Evolutionary conservation across 2,329 filamentous ascomycete genomes (phyloP).

Genomic region (Ciborinia camelliae): DNA sequence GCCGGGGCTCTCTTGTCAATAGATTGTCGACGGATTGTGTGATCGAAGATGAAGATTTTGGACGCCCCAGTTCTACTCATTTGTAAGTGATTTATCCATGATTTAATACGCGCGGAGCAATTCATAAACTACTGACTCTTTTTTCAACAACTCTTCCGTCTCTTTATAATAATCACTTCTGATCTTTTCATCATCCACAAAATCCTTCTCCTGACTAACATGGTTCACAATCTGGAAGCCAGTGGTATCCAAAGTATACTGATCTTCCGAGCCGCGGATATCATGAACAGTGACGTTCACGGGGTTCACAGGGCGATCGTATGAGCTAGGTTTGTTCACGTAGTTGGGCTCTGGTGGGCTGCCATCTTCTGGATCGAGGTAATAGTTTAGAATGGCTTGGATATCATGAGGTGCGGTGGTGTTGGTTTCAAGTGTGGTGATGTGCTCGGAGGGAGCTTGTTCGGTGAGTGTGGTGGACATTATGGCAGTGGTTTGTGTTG

Average conservation of each 20-base stretch:
- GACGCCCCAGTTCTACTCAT: slow-evolving; percentile 51
- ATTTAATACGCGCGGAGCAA: not conserved
- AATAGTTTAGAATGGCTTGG: slow-evolving; percentile 23
- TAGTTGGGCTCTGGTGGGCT: slow-evolving; percentile 24
- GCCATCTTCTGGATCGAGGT: slow-evolving; percentile 25
- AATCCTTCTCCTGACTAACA: slow-evolving; percentile 38
- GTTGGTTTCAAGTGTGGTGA: not conserved
- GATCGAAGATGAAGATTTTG: slow-evolving; percentile 59
- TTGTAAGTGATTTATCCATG: slow-evolving; percentile 8
- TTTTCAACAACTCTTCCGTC: slow-evolving; percentile 39
- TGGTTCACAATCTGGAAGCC: slow-evolving; percentile 42
- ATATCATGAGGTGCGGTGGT: slow-evolving; percentile 21
- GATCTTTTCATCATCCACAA: slow-evolving; percentile 39
- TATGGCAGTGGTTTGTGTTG: not conserved
- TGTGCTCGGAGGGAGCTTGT: slow-evolving; percentile 1
- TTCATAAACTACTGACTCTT: slow-evolving; percentile 26
- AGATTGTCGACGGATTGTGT: slow-evolving; percentile 51
- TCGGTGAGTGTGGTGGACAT: slow-evolving; percentile 17
- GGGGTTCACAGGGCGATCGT: not conserved
- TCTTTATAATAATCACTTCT: slow-evolving; percentile 39
- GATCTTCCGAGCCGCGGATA: slow-evolving; percentile 44
- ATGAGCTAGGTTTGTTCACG: slow-evolving; percentile 16
- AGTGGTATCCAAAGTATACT: slow-evolving; percentile 43
- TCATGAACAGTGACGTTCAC: slow-evolving; percentile 39
- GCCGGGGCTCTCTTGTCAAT: slow-evolving; percentile 27